Conservation (phyloP, 2,329 filamentous ascomycete genomes). For the Tympanopsis confertula region DNA sequence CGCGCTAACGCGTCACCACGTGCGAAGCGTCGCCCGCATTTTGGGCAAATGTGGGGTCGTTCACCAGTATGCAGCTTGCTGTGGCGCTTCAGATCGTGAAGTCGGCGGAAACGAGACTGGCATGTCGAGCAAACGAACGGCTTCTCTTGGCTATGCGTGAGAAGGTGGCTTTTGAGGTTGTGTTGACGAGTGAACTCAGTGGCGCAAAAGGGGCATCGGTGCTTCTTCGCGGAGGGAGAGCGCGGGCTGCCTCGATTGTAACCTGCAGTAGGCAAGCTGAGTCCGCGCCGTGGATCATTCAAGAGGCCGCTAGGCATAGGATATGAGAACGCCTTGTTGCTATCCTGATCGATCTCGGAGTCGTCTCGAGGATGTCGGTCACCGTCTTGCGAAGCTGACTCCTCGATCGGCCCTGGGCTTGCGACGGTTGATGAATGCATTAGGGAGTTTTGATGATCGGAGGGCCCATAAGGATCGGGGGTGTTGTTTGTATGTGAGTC, state of each 20-base stretch:
- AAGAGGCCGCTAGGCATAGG: background rate
- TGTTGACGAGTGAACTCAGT: constrained; percentile 96
- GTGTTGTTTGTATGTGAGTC: background rate
- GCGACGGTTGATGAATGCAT: background rate
- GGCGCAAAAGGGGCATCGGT: constrained; percentile 92
- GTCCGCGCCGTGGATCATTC: background rate
- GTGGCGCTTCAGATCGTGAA: constrained; percentile 92
- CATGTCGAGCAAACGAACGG: constrained; percentile 92
- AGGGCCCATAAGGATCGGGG: background rate
- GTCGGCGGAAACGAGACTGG: constrained; percentile 76
- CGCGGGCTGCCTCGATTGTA: background rate
- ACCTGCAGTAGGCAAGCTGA: background rate
- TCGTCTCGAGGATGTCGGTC: background rate
- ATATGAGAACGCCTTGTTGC: constrained; percentile 1
- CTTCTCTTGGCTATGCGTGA: constrained; percentile 97
- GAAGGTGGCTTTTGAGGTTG: constrained; percentile 90
- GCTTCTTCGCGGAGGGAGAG: constrained; percentile 49
- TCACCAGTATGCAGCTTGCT: constrained; percentile 95
- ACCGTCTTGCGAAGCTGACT: background rate
- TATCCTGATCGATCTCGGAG: background rate
- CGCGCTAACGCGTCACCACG: constrained; percentile 87
- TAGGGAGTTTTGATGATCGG: background rate
- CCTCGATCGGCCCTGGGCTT: background rate
- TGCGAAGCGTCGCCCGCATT: constrained; percentile 89
- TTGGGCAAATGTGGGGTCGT: constrained; percentile 85